A percentile compares a stretch with the other conserved stretches of the same genome.
Evolutionary conservation across 1,284 basidiomycete genomes (phyloP).

Genomic region (Ustilago tritici): DNA sequence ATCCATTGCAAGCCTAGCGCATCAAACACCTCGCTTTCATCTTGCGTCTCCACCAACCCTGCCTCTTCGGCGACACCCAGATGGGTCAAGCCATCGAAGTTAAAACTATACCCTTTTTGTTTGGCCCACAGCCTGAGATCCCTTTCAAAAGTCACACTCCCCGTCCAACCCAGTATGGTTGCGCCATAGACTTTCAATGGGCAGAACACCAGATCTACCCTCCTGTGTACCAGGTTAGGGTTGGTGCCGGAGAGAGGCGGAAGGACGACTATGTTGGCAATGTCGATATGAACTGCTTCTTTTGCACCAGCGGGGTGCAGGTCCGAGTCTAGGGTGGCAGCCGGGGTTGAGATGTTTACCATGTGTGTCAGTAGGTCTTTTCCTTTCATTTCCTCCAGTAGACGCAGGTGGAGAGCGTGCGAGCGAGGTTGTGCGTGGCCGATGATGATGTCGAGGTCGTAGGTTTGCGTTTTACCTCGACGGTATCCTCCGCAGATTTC

Average conservation of each 20-base stretch:
- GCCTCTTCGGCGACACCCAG: constrained; percentile 15
- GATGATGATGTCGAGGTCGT: constrained; percentile 60
- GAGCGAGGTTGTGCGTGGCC: constrained; percentile 24
- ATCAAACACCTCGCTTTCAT: constrained; percentile 47
- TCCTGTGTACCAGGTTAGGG: constrained; percentile 20
- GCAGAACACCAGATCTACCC: constrained; percentile 48
- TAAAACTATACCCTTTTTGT: constrained; percentile 51
- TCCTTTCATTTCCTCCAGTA: constrained; percentile 41
- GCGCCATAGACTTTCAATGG: constrained; percentile 54
- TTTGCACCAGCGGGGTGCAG: not conserved
- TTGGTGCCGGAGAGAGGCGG: constrained; percentile 9
- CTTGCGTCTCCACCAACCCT: constrained; percentile 37
- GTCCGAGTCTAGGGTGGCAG: constrained; percentile 1
- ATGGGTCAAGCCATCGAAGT: constrained; percentile 49
- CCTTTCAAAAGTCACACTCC: constrained; percentile 55
- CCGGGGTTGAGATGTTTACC: constrained; percentile 51
- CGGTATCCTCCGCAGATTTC: constrained; percentile 60
- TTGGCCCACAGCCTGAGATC: constrained; percentile 54
- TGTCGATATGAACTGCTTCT: constrained; percentile 34
- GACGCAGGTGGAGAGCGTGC: constrained; percentile 32
- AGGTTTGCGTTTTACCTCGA: constrained; percentile 49
- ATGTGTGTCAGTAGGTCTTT: constrained; percentile 49
- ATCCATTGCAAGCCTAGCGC: constrained; percentile 44
- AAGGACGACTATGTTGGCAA: constrained; percentile 60
- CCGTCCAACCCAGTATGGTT: constrained; percentile 58